Evolutionary conservation across 441 rosid genomes (phyloP), one percentile per base, ranked within the genome.

Genomic region (Brassica balearica): DNA sequence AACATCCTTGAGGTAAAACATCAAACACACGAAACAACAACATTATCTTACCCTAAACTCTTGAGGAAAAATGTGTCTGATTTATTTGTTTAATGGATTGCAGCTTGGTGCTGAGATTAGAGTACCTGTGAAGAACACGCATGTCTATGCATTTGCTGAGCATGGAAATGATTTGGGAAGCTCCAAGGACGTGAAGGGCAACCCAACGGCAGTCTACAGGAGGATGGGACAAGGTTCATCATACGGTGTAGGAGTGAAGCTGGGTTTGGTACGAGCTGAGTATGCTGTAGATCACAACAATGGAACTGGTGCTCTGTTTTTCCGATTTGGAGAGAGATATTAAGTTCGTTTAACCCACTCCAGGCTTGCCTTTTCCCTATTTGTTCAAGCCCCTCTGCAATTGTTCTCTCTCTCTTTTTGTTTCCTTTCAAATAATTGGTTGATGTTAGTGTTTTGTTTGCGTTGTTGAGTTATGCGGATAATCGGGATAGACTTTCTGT

Each of bases 171-270:
- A 95, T 81, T 85, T 95, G 63, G 99, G 99, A 82, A 88, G 86
- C 73, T 95, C 99, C 2, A 95, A 95, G 85, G 97, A 91, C 72
- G 97, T 95, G 68, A 93, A 95, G 82, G 99, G 99, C 38, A 95
- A 95, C 80, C 99, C 99, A 34, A 95, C 99, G 4, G 97, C 89
- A 70, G 97, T 92, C 5, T 95, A 95, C 79, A 86, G 96, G 85
- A 88, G 99, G 81, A 82, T 85, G 95, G 99, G 99, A 38, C 90
- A 88, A 0, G 99, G 99, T 74, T 95, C 99, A 10, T 95, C 99
- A 0, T 80, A 80, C 8, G 99, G 99, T 53, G 88, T 79, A 53
- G 98, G 98, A 4, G 89, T 85, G 71, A 91, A 95, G 86, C 86
- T 95, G 27, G 99, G 99, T 60, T 85, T 92, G 70, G 97, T 95